A percentile compares a stretch with the other conserved stretches of the same genome.
These are phyloP conservation scores for Cryptosporidium parvum DNA, from an alignment of 169 alveolate species.

Conservation along the genomic window DNA sequence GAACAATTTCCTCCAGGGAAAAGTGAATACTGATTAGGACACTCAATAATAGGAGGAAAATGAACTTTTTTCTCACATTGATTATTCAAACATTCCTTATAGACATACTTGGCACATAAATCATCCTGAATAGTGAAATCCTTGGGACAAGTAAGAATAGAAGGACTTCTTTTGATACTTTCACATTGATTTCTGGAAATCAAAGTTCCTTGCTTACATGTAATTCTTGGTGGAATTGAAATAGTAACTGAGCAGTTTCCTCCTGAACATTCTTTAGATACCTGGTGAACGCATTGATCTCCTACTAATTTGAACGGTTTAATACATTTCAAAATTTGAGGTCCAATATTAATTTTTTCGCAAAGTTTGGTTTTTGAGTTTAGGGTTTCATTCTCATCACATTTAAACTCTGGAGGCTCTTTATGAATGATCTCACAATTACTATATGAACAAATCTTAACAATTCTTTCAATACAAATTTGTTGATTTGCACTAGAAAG, in stretches of 20 bases:
- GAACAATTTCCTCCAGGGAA: conserved; percentile 28
- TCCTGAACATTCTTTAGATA: conserved; percentile 49
- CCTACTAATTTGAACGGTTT: conserved; percentile 68
- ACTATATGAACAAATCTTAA: neutral
- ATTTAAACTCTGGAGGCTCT: conserved; percentile 18
- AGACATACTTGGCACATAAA: conserved; percentile 12
- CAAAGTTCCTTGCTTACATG: conserved; percentile 38
- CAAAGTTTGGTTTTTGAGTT: conserved; percentile 25
- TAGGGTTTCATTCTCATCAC: conserved; percentile 22
- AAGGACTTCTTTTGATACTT: conserved; percentile 38
- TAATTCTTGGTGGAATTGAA: conserved; percentile 28
- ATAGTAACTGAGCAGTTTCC: conserved; percentile 57
- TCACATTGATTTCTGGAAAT: conserved; percentile 49
- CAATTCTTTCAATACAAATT: conserved; percentile 33
- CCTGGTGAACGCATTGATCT: conserved; percentile 62
- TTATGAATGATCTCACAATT: conserved; percentile 24
- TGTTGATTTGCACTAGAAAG: conserved; percentile 1
- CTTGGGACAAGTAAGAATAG: conserved; percentile 35
- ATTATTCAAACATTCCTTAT: conserved; percentile 55
- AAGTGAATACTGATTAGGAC: conserved; percentile 42
- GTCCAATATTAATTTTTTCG: conserved; percentile 8
- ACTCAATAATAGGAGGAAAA: conserved; percentile 55
- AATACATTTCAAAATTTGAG: conserved; percentile 48
- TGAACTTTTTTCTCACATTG: conserved; percentile 55
- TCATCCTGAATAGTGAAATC: conserved; percentile 33